Evolutionary conservation across 1,284 basidiomycete genomes (phyloP), one percentile per base, ranked within the genome.

Genomic region (Coniferiporia sulphurascens): DNA sequence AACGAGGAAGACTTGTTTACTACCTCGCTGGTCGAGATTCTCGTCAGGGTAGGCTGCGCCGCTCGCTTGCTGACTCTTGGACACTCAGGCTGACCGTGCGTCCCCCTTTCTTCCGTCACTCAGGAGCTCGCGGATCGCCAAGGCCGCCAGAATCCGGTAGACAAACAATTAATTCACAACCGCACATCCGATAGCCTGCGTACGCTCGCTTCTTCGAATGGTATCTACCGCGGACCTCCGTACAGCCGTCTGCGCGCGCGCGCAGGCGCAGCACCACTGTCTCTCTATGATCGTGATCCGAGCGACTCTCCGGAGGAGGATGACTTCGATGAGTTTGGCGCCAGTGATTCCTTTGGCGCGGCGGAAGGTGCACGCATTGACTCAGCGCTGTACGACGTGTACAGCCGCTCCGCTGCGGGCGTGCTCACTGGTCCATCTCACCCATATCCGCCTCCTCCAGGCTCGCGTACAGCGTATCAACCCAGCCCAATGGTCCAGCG

Each of bases 1-100:
- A 85, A 89, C 66, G 78, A 78, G 32, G 87, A 86, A 19, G 88
- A 90, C 68, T 82, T 85, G 1, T 89, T 90, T 70, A 88, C 87
- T 0, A 79, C 85, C 3, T 82, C 84, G 1, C 67, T 89, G 46
- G 71, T 89, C 57, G 87, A 89, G 62, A 78, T 87, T 41, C 75
- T 90, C 48, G 87, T 90, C 66, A 87, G 84, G 74, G 87, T 88
- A 66, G 69, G 82, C 63, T 45, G 22, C 17, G 41, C 48, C 27
- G 13, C 44, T 32, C 61, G 3, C 59, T 32, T 43, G 17, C 32
- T 19, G 21, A 48, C 12, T 22, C 17, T 32, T 32, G 17, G 21
- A 5, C 27, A 27, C 27, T 27, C 27, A 27, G 2, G 27, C 27
- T 27, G 27, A 27, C 27, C 27, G 27, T 27, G 27, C 5, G 27